A percentile compares a stretch with the other conserved stretches of the same genome.
phyloP scores from a whole-genome alignment of 2,329 filamentous ascomycete species.

The Ascochyta koolunga region DNA sequence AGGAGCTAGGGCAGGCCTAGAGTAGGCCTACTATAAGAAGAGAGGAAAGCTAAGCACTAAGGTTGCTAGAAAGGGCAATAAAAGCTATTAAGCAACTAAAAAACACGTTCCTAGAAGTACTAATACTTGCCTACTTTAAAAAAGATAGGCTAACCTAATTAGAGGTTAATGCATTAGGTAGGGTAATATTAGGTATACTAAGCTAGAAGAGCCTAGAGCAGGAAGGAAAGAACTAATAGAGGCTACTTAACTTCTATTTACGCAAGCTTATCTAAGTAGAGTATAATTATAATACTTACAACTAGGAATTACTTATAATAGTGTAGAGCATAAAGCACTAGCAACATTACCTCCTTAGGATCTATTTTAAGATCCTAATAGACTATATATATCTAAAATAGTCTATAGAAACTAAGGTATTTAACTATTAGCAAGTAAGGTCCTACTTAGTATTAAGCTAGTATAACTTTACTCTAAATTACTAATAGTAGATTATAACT shows the following conservation, averaged over 20 bases:
- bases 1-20: too few species aligned
- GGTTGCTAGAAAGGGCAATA: too few species aligned
- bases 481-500: too few species aligned
- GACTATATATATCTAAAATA: constrained; percentile 12
- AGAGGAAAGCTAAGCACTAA: too few species aligned
- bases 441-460: not conserved
- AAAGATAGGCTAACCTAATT: too few species aligned
- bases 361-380: constrained; percentile 6
- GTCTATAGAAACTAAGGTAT: constrained; percentile 12
- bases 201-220: not conserved
- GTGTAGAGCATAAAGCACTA: constrained; percentile 9
- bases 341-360: constrained; percentile 1
- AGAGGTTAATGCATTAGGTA: too few species aligned
- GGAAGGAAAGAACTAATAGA: not conserved
- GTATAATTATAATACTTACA: constrained; percentile 13
- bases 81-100: too few species aligned
- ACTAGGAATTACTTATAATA: constrained; percentile 7
- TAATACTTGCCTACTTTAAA: too few species aligned
- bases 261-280: constrained; percentile 2
- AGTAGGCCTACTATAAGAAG: too few species aligned
- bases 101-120: too few species aligned
- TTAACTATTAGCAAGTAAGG: not conserved
- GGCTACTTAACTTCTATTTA: not conserved
- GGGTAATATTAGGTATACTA: not conserved
- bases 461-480: not conserved